These are phyloP conservation scores for Hypsizygus ulmarius DNA, from an alignment of 1,284 basidiomycete species.

Conservation along the genomic window DNA sequence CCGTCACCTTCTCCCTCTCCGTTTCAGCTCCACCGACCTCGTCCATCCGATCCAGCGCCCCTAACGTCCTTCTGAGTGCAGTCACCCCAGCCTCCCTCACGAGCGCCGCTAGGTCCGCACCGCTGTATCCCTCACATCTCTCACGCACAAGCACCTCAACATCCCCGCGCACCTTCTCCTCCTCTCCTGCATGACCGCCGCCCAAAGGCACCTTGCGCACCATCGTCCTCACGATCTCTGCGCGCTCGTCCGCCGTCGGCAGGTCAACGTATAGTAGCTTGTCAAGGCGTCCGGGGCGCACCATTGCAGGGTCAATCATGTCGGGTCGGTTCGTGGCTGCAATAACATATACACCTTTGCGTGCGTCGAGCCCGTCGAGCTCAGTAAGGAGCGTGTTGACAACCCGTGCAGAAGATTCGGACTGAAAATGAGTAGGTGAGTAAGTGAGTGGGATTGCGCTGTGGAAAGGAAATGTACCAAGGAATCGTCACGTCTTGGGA, in stretches of 20 bases:
- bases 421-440: conserved; percentile 43
- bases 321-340: conserved; percentile 98
- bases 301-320: conserved; percentile 99
- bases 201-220: conserved; percentile 74
- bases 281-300: conserved; percentile 92
- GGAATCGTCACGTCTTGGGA: conserved; percentile 89
- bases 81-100: conserved; percentile 89
- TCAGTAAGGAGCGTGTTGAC: conserved; percentile 98
- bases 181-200: conserved; percentile 22
- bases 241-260: conserved; percentile 73
- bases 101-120: conserved; percentile 85
- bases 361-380: conserved; percentile 89
- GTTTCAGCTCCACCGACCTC: conserved; percentile 25
- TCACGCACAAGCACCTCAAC: conserved; percentile 54
- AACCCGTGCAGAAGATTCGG: conserved; percentile 94
- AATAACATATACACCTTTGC: conserved; percentile 93
- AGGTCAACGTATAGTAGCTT: conserved; percentile 97
- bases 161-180: conserved; percentile 26
- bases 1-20: conserved; percentile 34
- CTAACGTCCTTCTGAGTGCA: conserved; percentile 74
- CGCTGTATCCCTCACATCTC: conserved; percentile 84
- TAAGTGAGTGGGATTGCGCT: background rate
- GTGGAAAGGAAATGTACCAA: conserved; percentile 52
- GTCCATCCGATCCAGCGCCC: conserved; percentile 60
- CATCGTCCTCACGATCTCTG: conserved; percentile 82